Percentiles rank a stretch among this genome's conserved stretches.
These are phyloP conservation scores for Gracilaria vermiculophylla DNA, from an alignment of 23 red algal species.

Conservation along the genomic window DNA sequence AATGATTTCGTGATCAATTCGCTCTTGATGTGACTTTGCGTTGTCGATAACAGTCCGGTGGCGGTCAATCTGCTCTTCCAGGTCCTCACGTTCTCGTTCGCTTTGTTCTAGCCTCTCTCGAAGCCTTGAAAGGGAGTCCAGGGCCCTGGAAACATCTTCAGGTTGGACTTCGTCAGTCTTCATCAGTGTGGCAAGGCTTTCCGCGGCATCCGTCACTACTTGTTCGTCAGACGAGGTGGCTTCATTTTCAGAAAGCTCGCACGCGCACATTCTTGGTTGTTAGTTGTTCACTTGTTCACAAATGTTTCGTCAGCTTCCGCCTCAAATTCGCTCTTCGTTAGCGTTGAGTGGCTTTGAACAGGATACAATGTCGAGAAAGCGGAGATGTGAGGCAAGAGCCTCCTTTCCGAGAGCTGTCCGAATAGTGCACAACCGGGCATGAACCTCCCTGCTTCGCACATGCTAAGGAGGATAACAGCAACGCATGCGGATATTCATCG, in stretches of 20 bases:
- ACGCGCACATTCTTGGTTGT: slow-evolving; percentile 5
- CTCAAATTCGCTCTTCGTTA: background rate
- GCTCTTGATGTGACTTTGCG: slow-evolving; percentile 26
- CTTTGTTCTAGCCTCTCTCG: background rate
- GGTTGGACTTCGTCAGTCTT: slow-evolving; percentile 20
- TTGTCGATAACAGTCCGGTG: background rate
- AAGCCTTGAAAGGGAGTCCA: background rate
- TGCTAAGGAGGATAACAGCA: background rate
- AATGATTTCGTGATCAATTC: slow-evolving; percentile 53
- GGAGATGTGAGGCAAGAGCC: background rate
- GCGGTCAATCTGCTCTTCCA: background rate
- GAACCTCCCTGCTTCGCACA: background rate
- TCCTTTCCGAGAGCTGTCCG: background rate
- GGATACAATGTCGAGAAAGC: background rate
- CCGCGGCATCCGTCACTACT: background rate
- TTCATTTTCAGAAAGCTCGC: background rate
- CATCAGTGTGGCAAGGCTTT: background rate
- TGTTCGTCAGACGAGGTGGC: background rate
- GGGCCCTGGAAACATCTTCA: background rate
- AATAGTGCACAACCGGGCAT: background rate
- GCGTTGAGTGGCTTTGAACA: background rate
- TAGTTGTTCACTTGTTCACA: background rate
- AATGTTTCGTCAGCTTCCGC: background rate
- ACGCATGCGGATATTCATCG: background rate
- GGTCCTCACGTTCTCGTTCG: slow-evolving; percentile 9